Conservation (phyloP, 2,329 filamentous ascomycete species). For the Decorospora gaudefroyi region DNA sequence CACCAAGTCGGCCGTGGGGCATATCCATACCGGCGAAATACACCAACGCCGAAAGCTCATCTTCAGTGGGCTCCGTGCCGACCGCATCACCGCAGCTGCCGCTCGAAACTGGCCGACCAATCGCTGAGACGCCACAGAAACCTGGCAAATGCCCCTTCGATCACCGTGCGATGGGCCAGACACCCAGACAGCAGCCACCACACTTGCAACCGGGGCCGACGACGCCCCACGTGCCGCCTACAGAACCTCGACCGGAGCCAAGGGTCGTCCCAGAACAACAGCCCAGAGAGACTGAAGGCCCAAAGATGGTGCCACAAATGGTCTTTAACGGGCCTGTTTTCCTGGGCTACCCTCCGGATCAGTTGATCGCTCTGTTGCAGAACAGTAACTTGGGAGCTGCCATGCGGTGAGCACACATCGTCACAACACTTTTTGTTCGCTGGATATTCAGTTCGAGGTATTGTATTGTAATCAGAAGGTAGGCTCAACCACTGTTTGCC, state of each 20-base stretch:
- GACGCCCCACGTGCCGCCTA: conserved; percentile 17
- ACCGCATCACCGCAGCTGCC: conserved; percentile 58
- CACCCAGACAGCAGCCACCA: conserved; percentile 15
- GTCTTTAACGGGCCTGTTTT: conserved; percentile 93
- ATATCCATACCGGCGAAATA: conserved; percentile 73
- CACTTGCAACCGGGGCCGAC: conserved; percentile 19
- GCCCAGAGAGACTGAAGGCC: conserved; percentile 14
- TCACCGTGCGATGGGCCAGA: conserved; percentile 34
- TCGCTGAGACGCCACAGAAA: conserved; percentile 35
- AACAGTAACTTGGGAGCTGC: conserved; percentile 44
- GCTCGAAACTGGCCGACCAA: conserved; percentile 47
- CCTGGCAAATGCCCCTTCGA: conserved; percentile 46
- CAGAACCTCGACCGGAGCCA: conserved; percentile 13
- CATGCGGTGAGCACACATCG: conserved; percentile 25
- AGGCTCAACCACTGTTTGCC: conserved; percentile 25
- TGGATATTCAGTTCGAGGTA: conserved; percentile 25
- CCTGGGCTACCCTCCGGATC: conserved; percentile 70
- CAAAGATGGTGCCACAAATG: conserved; percentile 64
- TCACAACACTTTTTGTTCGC: conserved; percentile 13
- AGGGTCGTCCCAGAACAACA: conserved; percentile 10
- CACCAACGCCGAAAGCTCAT: conserved; percentile 46
- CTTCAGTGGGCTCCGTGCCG: conserved; percentile 48
- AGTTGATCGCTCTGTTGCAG: conserved; percentile 42
- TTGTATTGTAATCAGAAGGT: conserved; percentile 34
- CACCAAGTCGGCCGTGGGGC: conserved; percentile 90